Base-by-base conservation (phyloP, 2,329 filamentous ascomycete genomes). In the Pseudopithomyces maydicus region DNA sequence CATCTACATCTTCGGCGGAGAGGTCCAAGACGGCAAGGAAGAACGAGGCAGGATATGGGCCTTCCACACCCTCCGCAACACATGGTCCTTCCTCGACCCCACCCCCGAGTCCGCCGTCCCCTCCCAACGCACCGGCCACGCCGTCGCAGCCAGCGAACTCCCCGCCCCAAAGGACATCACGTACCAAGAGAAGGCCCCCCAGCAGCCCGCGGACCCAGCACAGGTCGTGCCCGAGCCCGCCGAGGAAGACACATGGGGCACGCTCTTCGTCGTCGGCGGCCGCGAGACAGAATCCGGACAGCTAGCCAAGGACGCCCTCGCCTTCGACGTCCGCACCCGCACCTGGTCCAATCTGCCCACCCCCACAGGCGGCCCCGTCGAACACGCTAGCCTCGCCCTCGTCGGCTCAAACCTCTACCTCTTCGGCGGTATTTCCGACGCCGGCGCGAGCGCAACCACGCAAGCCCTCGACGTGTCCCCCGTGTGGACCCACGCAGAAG, bases 201-300 rank as follows among this genome's bases (percentile, higher is more conserved):
- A 80, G 62, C 65, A 74, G 20, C 76, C 76, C 11, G 71, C 69
- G 2, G 78, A 80, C 56, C 78, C 78, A 3, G 71, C 74, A 1
- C 72, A 72, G 48, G 63, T 70, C 6, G 73, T 80, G 0, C 78
- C 78, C 3, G 77, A 80, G 19, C 77, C 77, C 2, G 68, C 77
- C 3, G 69, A 69, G 5, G 52, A 70, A 2, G 72, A 75, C 52
- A 68, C 74, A 1, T 81, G 82, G 69, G 81, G 82, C 43, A 81
- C 83, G 2, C 68, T 86, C 7, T 75, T 86, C 45, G 69, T 85
- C 0, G 73, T 82, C 43, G 83, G 82, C 20, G 84, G 84, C 2
- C 70, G 59, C 8, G 61, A 70, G 20, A 58, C 47, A 15, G 50
- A 57, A n/a, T 67, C 41, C 8, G 57, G 59, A 8, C 49, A 68